Conservation (phyloP, 2,329 filamentous ascomycete genomes). For the Ceratocystis lukuohia region DNA sequence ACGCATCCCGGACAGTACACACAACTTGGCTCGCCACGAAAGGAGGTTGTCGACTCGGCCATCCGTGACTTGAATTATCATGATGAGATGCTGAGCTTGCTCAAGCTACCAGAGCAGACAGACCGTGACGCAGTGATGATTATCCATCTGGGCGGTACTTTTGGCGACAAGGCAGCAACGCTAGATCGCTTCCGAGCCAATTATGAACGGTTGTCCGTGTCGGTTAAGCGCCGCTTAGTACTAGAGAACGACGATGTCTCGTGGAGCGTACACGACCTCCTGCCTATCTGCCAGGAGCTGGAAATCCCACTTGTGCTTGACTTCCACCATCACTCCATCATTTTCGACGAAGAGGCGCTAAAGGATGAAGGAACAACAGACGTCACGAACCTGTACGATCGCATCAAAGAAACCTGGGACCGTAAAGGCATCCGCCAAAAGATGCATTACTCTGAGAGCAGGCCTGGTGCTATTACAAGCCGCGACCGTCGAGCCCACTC, state of each 20-base stretch:
- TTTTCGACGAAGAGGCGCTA: conserved; percentile 64
- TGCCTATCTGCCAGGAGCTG: conserved; percentile 85
- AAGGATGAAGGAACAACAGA: conserved; percentile 80
- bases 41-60: conserved; percentile 61
- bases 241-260: conserved; percentile 90
- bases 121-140: conserved; percentile 88
- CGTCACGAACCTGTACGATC: conserved; percentile 58
- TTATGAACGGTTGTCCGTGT: conserved; percentile 51
- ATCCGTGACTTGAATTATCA: conserved; percentile 80
- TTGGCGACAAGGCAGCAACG: conserved; percentile 72
- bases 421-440: conserved; percentile 79
- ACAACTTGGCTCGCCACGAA: conserved; percentile 71
- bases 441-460: conserved; percentile 90
- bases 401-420: conserved; percentile 73
- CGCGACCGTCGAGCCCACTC: conserved; percentile 75
- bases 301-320: conserved; percentile 87
- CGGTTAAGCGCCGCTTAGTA: conserved; percentile 68
- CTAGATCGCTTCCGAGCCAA: conserved; percentile 65
- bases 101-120: conserved; percentile 63
- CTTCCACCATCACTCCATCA: conserved; percentile 90
- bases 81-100: conserved; percentile 64
- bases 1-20: conserved; percentile 91
- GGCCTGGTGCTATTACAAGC: conserved; percentile 33
- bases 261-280: conserved; percentile 82
- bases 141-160: conserved; percentile 80